These are phyloP conservation scores for Heimioporus sp. DNA, from an alignment of 768 basidiomycete species.

Conservation along the genomic window DNA sequence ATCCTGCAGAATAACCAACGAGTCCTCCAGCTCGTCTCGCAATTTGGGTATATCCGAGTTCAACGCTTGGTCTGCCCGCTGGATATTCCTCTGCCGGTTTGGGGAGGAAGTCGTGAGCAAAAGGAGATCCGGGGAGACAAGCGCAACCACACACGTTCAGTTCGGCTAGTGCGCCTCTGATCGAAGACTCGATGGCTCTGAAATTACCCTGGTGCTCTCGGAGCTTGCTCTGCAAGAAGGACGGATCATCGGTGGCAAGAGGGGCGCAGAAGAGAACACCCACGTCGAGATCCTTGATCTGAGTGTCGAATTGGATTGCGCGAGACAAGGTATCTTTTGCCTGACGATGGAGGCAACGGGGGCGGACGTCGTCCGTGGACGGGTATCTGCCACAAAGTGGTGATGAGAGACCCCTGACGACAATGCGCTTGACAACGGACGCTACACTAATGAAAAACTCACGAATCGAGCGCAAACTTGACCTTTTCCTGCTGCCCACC, in stretches of 20 bases:
- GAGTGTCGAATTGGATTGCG: constrained; percentile 48
- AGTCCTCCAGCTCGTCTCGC: constrained; percentile 56
- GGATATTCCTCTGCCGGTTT: constrained; percentile 47
- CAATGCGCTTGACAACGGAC: background rate
- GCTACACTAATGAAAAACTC: background rate
- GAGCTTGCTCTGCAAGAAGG: constrained; percentile 49
- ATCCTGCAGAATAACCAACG: constrained; percentile 53
- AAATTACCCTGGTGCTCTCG: constrained; percentile 74
- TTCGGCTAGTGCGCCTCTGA: constrained; percentile 61
- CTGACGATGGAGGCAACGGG: constrained; percentile 38
- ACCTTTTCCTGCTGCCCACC: background rate
- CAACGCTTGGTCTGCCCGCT: constrained; percentile 58
- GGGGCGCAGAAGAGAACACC: background rate
- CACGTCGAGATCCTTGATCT: constrained; percentile 65
- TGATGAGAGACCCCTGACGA: constrained; percentile 9
- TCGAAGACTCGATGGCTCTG: constrained; percentile 64
- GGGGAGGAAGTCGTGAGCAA: no score
- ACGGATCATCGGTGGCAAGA: background rate
- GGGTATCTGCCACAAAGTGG: constrained; percentile 3
- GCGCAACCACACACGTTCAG: constrained; percentile 49
- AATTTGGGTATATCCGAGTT: constrained; percentile 62
- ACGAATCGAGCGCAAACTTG: constrained; percentile 7
- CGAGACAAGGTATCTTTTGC: constrained; percentile 47
- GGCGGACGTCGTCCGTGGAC: constrained; percentile 4
- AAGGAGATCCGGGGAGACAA: background rate